Evolutionary conservation across 768 basidiomycete species (phyloP), one percentile per base, ranked within the genome.

Genomic region (Agrocybe chaxingu): DNA sequence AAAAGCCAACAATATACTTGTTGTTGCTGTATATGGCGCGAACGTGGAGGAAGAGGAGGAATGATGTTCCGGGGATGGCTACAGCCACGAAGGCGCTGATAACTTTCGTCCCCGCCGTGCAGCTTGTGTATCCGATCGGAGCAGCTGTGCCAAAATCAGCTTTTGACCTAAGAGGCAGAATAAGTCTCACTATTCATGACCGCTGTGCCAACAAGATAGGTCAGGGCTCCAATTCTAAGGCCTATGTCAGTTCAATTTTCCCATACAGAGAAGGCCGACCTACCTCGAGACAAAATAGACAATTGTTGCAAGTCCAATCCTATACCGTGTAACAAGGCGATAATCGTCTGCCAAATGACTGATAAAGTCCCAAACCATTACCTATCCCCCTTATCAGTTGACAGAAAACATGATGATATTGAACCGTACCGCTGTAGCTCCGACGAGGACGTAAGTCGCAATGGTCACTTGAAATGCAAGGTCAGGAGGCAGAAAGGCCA

Each of bases 401-500:
- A 24, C 16, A 24, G 24, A 24, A 24, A 24, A 24, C 24, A 24
- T 12, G 24, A 11, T 24, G 7, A 42, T 18, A 12, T 13, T 35
- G 30, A 12, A 11, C 11, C 53, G 24, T 38, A 59, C 57, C 13
- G 46, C 52, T 30, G 47, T 32, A 4, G 57, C 45, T 11, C 55
- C 55, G n/a, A 56, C 43, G 1, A 56, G 33, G 30, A 59, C 39
- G 34, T 59, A 56, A 8, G 24, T 51, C 19, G 44, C 11, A n/a
- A 56, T 40, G 12, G 52, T 54, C 11, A 51, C 16, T 39, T 59
- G 50, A 24, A 42, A 49, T n/a, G 55, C 57, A 13, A 51, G 11
- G 11, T 56, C 50, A 8, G 57, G 47, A 7, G 55, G 50, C 35
- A 59, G 19, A 30, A 59, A 59, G 3, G 55, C 57, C 57, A 56